Evolutionary conservation across 2,329 filamentous ascomycete species (phyloP), one percentile per base, ranked within the genome.

Genomic region (Emergomyces pasteurianus): DNA sequence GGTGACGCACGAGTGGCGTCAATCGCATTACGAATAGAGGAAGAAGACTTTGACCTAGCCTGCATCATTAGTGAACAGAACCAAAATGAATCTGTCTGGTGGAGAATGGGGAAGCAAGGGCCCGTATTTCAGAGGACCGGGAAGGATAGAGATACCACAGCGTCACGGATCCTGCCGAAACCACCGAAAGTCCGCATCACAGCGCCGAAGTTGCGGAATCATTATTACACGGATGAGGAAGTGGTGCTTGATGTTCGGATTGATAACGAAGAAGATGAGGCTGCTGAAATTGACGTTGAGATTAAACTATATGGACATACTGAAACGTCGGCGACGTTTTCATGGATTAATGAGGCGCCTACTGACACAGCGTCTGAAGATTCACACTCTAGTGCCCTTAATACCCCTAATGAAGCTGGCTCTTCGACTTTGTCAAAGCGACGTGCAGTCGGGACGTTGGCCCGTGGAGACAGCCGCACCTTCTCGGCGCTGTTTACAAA

Each of bases 131-230:
- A 74, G 65, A 70, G 70, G 50, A 69, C 80, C 28, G 74, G 77
- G 26, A 77, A 77, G 59, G 74, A 75, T 59, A 70, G 75, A 46
- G 77, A 82, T 60, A 77, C 79, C 1, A 77, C 82, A 40, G 76
- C 77, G 1, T 82, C 95, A 60, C 86, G 84, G 60, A 85, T 99
- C 28, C 80, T 91, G 59, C 92, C 94, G 1, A 89, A 95, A 65
- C 94, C 92, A 34, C 94, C 94, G 0, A 97, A 96, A 74, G 85
- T 99, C 77, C 86, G 90, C 66, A 83, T 99, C 53, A 81, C 78
- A 31, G 76, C 90, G 10, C 78, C 83, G 1, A 81, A 84, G 47
- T 74, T 86, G 8, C 78, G 81, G 61, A 80, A 84, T 14, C 86
- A 91, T 60, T 95, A 92, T 72, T 97, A 96, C 70, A 89, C 88